phyloP scores from a whole-genome alignment of 2,329 filamentous ascomycete species.

The Fusarium tricinctum region DNA sequence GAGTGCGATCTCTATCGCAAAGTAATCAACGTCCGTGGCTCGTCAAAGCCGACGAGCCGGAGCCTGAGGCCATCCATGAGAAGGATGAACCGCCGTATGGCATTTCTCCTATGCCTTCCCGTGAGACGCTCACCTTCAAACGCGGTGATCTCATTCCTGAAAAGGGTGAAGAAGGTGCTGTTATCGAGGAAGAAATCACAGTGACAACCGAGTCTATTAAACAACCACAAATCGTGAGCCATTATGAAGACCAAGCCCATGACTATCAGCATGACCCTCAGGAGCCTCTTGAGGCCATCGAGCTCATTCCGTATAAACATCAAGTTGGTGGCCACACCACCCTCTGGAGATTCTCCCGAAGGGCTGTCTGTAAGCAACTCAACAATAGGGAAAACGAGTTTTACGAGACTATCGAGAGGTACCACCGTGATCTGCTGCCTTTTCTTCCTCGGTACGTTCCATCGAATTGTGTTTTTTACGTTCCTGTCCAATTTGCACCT shows the following conservation, averaged over 20 bases:
- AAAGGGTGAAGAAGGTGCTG: conserved; percentile 57
- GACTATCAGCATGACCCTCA: conserved; percentile 66
- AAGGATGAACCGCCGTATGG: conserved; percentile 42
- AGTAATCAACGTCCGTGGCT: conserved; percentile 66
- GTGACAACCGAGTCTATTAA: conserved; percentile 52
- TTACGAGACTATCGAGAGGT: conserved; percentile 93
- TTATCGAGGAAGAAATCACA: conserved; percentile 60
- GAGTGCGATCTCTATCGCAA: conserved; percentile 59
- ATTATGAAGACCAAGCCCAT: conserved; percentile 64
- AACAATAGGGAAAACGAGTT: conserved; percentile 99
- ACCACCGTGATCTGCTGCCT: conserved; percentile 88
- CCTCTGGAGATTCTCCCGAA: conserved; percentile 93
- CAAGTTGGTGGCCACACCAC: conserved; percentile 98
- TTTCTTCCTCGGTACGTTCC: conserved; percentile 84
- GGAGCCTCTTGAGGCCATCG: conserved; percentile 87
- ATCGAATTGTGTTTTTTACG: conserved; percentile 23
- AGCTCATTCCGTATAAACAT: conserved; percentile 96
- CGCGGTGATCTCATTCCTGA: conserved; percentile 53
- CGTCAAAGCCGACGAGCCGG: conserved; percentile 69
- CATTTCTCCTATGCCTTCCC: conserved; percentile 48
- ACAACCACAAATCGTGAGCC: conserved; percentile 56
- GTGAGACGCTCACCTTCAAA: conserved; percentile 50
- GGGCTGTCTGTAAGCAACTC: conserved; percentile 97
- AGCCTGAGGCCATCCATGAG: conserved; percentile 52
- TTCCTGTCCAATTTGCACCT: not conserved